Conservation (phyloP, 768 basidiomycete species). For the Mycena olivaceomarginata region DNA sequence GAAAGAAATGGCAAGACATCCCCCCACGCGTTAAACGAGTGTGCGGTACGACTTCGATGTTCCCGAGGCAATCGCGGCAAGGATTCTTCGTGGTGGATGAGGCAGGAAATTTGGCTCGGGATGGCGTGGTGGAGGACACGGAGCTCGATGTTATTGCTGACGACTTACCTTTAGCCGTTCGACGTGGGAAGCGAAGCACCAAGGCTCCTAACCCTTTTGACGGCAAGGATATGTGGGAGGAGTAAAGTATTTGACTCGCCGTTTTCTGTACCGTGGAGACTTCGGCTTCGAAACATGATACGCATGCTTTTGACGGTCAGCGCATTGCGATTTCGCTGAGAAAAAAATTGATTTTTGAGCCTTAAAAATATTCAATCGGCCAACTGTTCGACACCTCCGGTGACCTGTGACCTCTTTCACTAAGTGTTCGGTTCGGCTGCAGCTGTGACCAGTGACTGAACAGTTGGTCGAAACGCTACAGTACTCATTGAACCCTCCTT, state of each 20-base stretch:
- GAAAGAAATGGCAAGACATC: no score
- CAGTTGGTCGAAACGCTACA: no score
- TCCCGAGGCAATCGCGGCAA: no score
- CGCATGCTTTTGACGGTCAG: background rate
- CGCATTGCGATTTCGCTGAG: background rate
- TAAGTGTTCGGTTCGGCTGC: no score
- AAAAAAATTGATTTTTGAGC: background rate
- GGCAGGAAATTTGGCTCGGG: no score
- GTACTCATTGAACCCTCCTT: no score
- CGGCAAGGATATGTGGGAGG: background rate
- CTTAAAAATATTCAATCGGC: background rate
- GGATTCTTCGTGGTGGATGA: no score
- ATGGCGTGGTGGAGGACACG: slow-evolving; percentile 1
- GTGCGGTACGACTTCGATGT: no score
- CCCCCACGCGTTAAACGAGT: no score
- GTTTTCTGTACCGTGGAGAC: background rate
- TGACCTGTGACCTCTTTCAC: no score
- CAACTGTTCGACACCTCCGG: background rate
- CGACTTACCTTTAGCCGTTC: background rate
- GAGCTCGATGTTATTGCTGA: background rate
- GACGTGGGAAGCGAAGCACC: background rate
- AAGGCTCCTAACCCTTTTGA: background rate
- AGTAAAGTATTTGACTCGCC: background rate
- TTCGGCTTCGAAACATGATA: background rate
- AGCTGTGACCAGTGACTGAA: no score